Percentiles rank a stretch among this genome's conserved stretches.
Conservation (phyloP, 1,284 basidiomycete species). For the Sparassis latifolia region DNA sequence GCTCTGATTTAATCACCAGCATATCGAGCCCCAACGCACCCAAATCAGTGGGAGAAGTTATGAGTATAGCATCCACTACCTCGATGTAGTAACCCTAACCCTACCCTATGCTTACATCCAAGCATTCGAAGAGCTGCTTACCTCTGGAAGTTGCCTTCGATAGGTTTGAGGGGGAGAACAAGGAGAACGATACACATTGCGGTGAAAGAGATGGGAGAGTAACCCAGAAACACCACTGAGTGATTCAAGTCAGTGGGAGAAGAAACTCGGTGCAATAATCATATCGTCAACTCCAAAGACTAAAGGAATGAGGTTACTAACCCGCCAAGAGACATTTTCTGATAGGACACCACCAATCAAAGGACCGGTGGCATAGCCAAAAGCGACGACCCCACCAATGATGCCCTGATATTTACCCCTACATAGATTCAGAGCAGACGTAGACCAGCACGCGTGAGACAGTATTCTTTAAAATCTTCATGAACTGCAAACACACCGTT, state of each 20-base stretch:
- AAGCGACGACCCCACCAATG: constrained; percentile 45
- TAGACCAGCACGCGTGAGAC: neutral
- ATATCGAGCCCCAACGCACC: constrained; percentile 32
- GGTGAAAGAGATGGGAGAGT: constrained; percentile 48
- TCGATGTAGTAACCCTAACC: too few species aligned
- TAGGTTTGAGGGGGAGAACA: constrained; percentile 59
- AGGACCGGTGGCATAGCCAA: constrained; percentile 49
- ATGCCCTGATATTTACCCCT: constrained; percentile 66
- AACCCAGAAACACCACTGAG: constrained; percentile 61
- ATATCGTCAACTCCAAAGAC: constrained; percentile 11
- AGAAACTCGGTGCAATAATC: neutral
- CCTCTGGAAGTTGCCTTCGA: constrained; percentile 50
- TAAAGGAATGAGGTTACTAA: constrained; percentile 22
- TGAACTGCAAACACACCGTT: constrained; percentile 33
- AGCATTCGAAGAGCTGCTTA: constrained; percentile 13
- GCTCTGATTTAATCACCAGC: neutral
- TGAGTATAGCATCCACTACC: constrained; percentile 50
- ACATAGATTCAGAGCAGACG: neutral
- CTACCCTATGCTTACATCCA: neutral
- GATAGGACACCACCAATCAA: constrained; percentile 52
- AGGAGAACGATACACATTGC: constrained; percentile 51
- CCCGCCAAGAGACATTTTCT: constrained; percentile 56
- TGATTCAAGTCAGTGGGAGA: neutral
- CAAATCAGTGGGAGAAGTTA: constrained; percentile 69
- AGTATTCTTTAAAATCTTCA: neutral